Conservation (phyloP, 2,329 filamentous ascomycete species). For the Colletotrichum liriopes region DNA sequence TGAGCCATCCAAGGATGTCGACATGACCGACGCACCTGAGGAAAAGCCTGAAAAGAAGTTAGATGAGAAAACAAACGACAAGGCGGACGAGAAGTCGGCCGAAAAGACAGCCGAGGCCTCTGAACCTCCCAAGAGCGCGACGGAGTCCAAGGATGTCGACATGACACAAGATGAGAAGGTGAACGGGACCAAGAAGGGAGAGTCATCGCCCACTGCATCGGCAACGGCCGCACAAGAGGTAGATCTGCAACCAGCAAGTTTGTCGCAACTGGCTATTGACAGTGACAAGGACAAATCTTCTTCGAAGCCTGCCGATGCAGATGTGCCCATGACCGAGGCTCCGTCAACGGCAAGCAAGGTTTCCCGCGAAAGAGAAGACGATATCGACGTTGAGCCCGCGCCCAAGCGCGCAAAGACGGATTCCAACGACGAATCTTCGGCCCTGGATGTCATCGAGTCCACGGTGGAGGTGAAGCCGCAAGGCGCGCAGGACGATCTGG, state of each 20-base stretch:
- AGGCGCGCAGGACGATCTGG: slow-evolving; percentile 48
- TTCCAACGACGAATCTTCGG: slow-evolving; percentile 59
- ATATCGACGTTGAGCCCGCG: slow-evolving; percentile 75
- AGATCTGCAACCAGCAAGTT: slow-evolving; percentile 54
- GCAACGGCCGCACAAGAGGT: slow-evolving; percentile 49
- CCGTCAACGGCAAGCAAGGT: slow-evolving; percentile 70
- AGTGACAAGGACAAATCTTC: slow-evolving; percentile 47
- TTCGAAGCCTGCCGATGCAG: slow-evolving; percentile 45
- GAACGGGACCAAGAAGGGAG: slow-evolving; percentile 27
- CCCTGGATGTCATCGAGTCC: slow-evolving; percentile 44
- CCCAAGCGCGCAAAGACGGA: slow-evolving; percentile 88
- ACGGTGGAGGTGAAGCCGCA: slow-evolving; percentile 51
- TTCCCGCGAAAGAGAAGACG: slow-evolving; percentile 84
- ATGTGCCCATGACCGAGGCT: slow-evolving; percentile 70
- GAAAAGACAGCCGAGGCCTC: slow-evolving; percentile 35
- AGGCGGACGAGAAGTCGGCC: neutral
- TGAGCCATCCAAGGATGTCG: slow-evolving; percentile 45
- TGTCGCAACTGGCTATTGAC: slow-evolving; percentile 59
- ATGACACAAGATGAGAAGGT: slow-evolving; percentile 37
- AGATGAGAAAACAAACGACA: slow-evolving; percentile 2
- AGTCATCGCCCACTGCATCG: slow-evolving; percentile 13
- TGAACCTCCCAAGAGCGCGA: slow-evolving; percentile 33
- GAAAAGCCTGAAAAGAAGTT: slow-evolving; percentile 11
- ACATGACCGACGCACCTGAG: slow-evolving; percentile 47
- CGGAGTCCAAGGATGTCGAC: slow-evolving; percentile 36